Percentiles rank a stretch among this genome's conserved stretches.
Conservation (phyloP, 805 yeast species). For the Tetrapisispora nanseiensis region DNA sequence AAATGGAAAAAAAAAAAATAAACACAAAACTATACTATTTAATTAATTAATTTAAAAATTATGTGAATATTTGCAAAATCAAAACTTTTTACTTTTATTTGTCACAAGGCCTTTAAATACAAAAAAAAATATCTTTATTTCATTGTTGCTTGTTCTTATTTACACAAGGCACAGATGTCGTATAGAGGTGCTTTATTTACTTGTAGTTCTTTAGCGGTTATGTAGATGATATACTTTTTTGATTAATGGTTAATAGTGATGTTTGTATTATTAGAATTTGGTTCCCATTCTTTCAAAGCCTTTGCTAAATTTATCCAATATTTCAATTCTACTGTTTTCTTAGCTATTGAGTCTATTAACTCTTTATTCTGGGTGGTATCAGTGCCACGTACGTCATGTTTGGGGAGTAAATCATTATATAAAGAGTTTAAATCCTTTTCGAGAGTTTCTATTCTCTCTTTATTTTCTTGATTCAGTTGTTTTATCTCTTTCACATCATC, state of each 20-base stretch:
- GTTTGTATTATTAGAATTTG: conserved; percentile 61
- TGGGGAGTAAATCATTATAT: conserved; percentile 22
- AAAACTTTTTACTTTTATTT: no score
- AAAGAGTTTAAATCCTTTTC: conserved; percentile 39
- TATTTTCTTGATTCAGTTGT: conserved; percentile 44
- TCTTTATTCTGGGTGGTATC: conserved; percentile 7
- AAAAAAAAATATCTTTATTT: no score
- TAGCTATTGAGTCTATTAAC: conserved; percentile 52
- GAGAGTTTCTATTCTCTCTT: conserved; percentile 40
- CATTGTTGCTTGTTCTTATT: no score
- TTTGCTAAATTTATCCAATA: conserved; percentile 75
- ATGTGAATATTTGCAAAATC: no score
- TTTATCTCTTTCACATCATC: conserved; percentile 48
- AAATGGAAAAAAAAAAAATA: not conserved
- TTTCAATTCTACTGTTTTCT: conserved; percentile 60
- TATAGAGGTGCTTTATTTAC: not conserved
- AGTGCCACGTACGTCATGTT: not conserved
- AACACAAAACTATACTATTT: no score
- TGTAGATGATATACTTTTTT: no score
- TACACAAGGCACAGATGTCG: no score
- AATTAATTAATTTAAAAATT: no score
- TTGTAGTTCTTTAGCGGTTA: no score
- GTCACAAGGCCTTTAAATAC: no score
- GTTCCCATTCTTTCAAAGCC: conserved; percentile 66
- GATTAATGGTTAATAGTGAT: conserved; percentile 1